Conservation (phyloP, 441 rosid species). For the Daphne laureola region DNA sequence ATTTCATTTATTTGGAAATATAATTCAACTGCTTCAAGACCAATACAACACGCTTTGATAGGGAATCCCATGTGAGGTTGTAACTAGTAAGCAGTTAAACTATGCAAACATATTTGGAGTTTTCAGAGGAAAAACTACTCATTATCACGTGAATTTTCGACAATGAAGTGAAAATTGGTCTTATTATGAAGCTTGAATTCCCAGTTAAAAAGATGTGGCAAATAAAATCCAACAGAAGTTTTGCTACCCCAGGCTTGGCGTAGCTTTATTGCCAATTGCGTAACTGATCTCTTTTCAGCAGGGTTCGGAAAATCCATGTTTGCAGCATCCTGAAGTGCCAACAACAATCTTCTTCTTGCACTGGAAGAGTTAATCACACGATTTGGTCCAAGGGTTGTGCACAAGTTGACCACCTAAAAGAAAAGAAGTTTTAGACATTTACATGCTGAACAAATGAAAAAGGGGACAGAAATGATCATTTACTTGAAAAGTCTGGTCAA, state of each 20-base stretch:
- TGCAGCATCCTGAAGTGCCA: conserved; percentile 70
- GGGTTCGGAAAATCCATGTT: conserved; percentile 61
- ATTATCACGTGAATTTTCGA: not conserved
- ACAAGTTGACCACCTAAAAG: conserved; percentile 69
- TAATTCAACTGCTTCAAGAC: too few relatives aligned
- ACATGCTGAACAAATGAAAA: not conserved
- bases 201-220: not conserved
- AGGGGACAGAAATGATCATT: too few relatives aligned
- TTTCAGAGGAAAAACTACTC: too few relatives aligned
- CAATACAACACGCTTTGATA: too few relatives aligned
- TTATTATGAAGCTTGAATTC: too few relatives aligned
- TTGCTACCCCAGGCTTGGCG: conserved; percentile 72
- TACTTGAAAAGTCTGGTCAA: too few relatives aligned
- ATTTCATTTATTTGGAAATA: too few relatives aligned
- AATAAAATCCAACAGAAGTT: conserved; percentile 11
- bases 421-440: conserved; percentile 6
- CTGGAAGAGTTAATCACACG: conserved; percentile 50
- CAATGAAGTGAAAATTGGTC: not conserved
- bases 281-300: conserved; percentile 53
- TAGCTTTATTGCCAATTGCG: conserved; percentile 63
- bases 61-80: too few relatives aligned
- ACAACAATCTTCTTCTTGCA: conserved; percentile 51
- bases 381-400: conserved; percentile 60
- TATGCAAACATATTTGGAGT: too few relatives aligned
- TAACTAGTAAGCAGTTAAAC: too few relatives aligned